Conservation (phyloP, 306 rosid species). For the Vigna trinervia region DNA sequence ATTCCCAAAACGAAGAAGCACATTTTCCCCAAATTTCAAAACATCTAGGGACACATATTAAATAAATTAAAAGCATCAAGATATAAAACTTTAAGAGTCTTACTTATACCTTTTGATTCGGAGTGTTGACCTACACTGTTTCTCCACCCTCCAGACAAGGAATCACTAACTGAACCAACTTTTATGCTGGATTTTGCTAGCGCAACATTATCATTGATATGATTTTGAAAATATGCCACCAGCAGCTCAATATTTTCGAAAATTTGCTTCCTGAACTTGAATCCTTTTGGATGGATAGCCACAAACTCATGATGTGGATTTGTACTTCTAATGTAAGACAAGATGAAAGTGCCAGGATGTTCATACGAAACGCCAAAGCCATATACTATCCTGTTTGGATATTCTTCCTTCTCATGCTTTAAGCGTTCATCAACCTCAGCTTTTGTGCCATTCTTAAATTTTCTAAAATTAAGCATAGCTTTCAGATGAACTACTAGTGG, state of each 20-base stretch:
- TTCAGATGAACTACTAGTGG: slow-evolving; percentile 56
- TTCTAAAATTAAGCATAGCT: slow-evolving; percentile 47
- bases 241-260: slow-evolving; percentile 50
- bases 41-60: neutral
- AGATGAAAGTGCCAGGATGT: slow-evolving; percentile 58
- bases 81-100: slow-evolving; percentile 2
- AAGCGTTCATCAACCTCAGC: slow-evolving; percentile 52
- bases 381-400: slow-evolving; percentile 55
- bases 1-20: neutral
- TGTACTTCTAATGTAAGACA: slow-evolving; percentile 55
- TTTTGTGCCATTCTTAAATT: slow-evolving; percentile 59
- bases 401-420: slow-evolving; percentile 52
- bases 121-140: slow-evolving; percentile 20
- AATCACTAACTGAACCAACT: slow-evolving; percentile 32
- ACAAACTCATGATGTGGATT: slow-evolving; percentile 54
- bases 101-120: slow-evolving; percentile 32
- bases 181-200: slow-evolving; percentile 10
- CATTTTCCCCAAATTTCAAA: neutral
- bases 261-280: slow-evolving; percentile 60
- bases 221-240: slow-evolving; percentile 55
- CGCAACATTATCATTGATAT: slow-evolving; percentile 49
- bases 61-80: neutral
- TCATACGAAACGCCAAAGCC: slow-evolving; percentile 55
- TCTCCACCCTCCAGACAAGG: slow-evolving; percentile 32
- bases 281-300: slow-evolving; percentile 58